Base-by-base conservation (phyloP, 1,284 basidiomycete species). In the Rhodotorula sp. region DNA sequence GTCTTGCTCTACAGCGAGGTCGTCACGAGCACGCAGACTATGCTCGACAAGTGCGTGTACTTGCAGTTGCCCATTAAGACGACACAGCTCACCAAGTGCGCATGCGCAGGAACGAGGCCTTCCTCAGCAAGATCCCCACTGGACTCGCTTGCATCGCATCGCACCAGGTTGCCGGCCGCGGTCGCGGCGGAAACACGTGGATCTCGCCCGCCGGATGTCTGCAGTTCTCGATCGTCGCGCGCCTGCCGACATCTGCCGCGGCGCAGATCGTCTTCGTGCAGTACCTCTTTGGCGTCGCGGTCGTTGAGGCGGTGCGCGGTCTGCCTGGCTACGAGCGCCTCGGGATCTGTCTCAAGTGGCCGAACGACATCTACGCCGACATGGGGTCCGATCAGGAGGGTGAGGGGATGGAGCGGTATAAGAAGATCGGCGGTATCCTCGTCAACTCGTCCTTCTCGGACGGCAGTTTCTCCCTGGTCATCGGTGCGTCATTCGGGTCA, bases 11-110 rank as follows among this genome's bases (percentile, higher is more conserved):
- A 97, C 77, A 90, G 90, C 41, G 92, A 97, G 81, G 88, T 89
- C 0, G 90, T 98, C 10, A 93, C 93, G 0, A 95, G 92, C 76
- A 99, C 96, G 0, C 96, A 99, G 82, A 96, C 93, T 0, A 87
- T 98, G 87, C 85, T 98, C 2, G 93, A 97, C 79, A 91, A 89
- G 93, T 92, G 73, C 46, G 19, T 12, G 23, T 25, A 7, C 60
- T 27, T 42, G n/a, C 61, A 23, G 27, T 58, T 49, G 46, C 34
- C 50, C 34, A 44, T 16, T 2, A 8, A 8, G 14, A 16, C 49
- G 55, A 17, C 14, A 53, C 9, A 21, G 23, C 41, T 67, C 58
- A 55, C 58, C 17, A 48, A n/a, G 74, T 60, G 46, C 62, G 25
- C 42, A 45, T 45, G 70, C 54, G 60, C 78, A 96, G 93, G 78